Percentiles rank a stretch among this genome's conserved stretches.
These are phyloP conservation scores for Cystobasidium ongulense DNA, from an alignment of 768 basidiomycete genomes.

Conservation along the genomic window DNA sequence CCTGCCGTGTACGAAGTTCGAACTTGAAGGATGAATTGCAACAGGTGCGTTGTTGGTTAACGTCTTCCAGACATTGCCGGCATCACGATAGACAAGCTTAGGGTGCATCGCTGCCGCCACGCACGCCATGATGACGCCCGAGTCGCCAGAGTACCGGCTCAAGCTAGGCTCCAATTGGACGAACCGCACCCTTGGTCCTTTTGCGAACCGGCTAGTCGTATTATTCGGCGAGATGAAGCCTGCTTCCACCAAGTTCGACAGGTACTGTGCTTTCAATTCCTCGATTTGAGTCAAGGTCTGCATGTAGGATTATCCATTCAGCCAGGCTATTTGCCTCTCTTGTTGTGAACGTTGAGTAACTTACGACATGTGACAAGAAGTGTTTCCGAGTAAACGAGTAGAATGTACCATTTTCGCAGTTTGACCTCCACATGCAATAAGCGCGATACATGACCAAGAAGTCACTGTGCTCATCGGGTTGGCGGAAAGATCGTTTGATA, in stretches of 20 bases:
- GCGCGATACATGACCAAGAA: conserved; percentile 71
- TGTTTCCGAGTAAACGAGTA: conserved; percentile 29
- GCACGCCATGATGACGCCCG: conserved; percentile 65
- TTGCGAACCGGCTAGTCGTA: conserved; percentile 56
- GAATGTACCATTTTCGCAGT: conserved; percentile 18
- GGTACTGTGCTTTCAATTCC: conserved; percentile 82
- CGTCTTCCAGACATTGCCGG: conserved; percentile 61
- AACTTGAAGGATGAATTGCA: conserved; percentile 79
- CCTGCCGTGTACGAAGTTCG: conserved; percentile 66
- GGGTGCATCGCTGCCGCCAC: conserved; percentile 82
- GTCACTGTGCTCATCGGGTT: conserved; percentile 67
- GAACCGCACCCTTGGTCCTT: conserved; percentile 63
- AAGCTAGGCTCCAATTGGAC: conserved; percentile 63
- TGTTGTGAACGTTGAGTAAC: neutral
- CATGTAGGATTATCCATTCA: neutral
- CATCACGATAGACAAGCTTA: conserved; percentile 70
- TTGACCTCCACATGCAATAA: conserved; percentile 5
- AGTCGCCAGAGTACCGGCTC: conserved; percentile 61
- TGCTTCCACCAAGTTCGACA: conserved; percentile 82
- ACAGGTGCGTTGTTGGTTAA: conserved; percentile 70
- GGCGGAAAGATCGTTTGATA: conserved; percentile 69
- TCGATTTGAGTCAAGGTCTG: conserved; percentile 93
- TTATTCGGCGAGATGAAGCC: conserved; percentile 63
- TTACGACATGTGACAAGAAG: conserved; percentile 31
- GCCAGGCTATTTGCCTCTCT: conserved; percentile 28